phyloP scores from a whole-genome alignment of 495 filamentous ascomycete species.

The Chaetomium tenue region DNA sequence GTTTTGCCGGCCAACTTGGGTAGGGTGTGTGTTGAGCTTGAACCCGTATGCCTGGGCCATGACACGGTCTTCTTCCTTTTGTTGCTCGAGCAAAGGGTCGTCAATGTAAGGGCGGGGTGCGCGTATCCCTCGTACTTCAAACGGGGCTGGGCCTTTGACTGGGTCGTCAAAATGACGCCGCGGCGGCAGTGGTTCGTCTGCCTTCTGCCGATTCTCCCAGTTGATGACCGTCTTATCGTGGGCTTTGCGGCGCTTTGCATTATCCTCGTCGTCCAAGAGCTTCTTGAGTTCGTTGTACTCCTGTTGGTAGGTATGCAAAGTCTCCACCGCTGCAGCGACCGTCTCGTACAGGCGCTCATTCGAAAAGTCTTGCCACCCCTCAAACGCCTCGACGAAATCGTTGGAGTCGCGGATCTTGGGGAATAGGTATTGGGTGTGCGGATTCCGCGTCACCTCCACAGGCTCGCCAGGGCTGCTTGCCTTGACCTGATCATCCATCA shows the following conservation, averaged over 20 bases:
- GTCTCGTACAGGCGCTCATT: conserved; percentile 54
- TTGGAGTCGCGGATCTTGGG: conserved; percentile 40
- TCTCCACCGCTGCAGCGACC: conserved; percentile 52
- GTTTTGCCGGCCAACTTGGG: conserved; percentile 45
- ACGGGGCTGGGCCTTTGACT: conserved; percentile 36
- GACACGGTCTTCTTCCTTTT: conserved; percentile 44
- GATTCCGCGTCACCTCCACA: conserved; percentile 30
- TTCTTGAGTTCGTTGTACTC: conserved; percentile 62
- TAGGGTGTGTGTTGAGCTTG: conserved; percentile 43
- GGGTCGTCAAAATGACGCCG: conserved; percentile 37
- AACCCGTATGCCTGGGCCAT: conserved; percentile 48
- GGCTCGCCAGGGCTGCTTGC: conserved; percentile 20
- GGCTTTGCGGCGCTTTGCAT: conserved; percentile 44
- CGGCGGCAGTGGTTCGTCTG: conserved; percentile 30
- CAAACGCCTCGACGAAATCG: conserved; percentile 37
- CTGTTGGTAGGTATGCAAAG: conserved; percentile 60
- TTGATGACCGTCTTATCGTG: conserved; percentile 39
- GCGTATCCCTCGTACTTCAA: conserved; percentile 42
- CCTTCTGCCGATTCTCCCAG: conserved; percentile 37
- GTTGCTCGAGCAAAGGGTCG: conserved; percentile 35
- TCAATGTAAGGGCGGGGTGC: conserved; percentile 39
- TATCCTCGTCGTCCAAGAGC: conserved; percentile 51
- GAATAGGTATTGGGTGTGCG: conserved; percentile 32
- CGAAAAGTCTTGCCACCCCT: conserved; percentile 39
- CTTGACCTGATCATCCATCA: conserved; percentile 17